A percentile compares a stretch with the other conserved stretches of the same genome.
Evolutionary conservation across 2,329 filamentous ascomycete species (phyloP).

Genomic region (Blumeriella jaapii): DNA sequence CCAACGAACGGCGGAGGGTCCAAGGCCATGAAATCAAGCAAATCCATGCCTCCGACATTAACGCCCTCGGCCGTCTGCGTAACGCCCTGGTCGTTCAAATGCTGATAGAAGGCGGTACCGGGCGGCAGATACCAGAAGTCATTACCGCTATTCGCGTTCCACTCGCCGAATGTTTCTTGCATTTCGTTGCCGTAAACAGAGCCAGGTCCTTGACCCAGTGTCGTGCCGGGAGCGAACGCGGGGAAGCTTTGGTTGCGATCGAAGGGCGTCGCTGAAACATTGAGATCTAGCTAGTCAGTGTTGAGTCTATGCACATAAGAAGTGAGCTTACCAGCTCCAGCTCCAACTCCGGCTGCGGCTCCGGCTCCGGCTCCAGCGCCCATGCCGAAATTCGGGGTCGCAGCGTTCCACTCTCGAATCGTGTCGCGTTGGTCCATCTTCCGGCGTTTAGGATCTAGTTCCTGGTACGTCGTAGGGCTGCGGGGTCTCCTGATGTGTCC

Average conservation of each 20-base stretch:
- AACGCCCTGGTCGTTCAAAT: slow-evolving; percentile 49
- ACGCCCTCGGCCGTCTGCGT: slow-evolving; percentile 58
- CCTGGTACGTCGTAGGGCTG: slow-evolving; percentile 24
- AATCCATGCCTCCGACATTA: slow-evolving; percentile 53
- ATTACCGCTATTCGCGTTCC: slow-evolving; percentile 15
- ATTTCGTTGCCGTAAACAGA: slow-evolving; percentile 26
- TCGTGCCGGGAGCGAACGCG: slow-evolving; percentile 34
- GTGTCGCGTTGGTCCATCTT: slow-evolving; percentile 17
- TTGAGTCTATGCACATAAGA: too few relatives aligned
- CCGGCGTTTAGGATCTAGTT: slow-evolving; percentile 26
- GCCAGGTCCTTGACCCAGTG: slow-evolving; percentile 16
- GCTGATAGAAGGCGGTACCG: slow-evolving; percentile 53
- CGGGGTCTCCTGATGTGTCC: slow-evolving; percentile 12
- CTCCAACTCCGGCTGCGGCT: too few relatives aligned
- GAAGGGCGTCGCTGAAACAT: slow-evolving; percentile 52
- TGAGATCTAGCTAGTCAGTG: slow-evolving; percentile 22
- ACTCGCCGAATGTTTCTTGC: slow-evolving; percentile 21
- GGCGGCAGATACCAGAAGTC: slow-evolving; percentile 59
- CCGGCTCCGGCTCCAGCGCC: too few relatives aligned
- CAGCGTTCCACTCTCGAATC: slow-evolving; percentile 24
- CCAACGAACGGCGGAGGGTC: slow-evolving; percentile 26
- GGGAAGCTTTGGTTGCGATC: slow-evolving; percentile 44
- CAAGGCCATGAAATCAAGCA: slow-evolving; percentile 59
- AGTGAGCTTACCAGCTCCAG: too few relatives aligned
- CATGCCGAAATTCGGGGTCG: slow-evolving; percentile 18